Evolutionary conservation across 768 basidiomycete genomes (phyloP).

Genomic region (Rhodotorula babjevae): DNA sequence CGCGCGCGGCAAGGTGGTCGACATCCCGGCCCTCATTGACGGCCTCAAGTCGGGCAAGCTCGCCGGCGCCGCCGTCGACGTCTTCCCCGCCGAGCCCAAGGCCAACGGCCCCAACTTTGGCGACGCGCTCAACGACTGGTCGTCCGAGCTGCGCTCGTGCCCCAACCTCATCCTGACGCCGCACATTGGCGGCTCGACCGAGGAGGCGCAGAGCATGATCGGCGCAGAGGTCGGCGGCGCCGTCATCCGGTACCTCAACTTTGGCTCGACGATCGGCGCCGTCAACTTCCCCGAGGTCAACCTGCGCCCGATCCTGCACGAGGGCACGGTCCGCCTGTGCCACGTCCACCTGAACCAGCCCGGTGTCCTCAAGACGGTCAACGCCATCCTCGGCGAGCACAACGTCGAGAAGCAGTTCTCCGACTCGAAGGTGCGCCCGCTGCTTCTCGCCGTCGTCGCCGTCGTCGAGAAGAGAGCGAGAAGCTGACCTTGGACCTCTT

Average conservation of each 20-base stretch:
- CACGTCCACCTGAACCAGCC: slow-evolving; percentile 90
- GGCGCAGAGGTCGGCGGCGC: slow-evolving; percentile 88
- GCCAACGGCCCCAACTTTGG: slow-evolving; percentile 83
- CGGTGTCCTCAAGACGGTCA: slow-evolving; percentile 89
- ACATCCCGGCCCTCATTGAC: slow-evolving; percentile 81
- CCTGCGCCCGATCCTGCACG: slow-evolving; percentile 82
- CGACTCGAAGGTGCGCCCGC: slow-evolving; percentile 52
- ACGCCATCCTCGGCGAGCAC: slow-evolving; percentile 86
- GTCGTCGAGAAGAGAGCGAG: background rate
- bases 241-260: slow-evolving; percentile 81
- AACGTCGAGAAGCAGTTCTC: slow-evolving; percentile 99
- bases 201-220: slow-evolving; percentile 96
- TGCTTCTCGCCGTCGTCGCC: slow-evolving; percentile 25
- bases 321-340: slow-evolving; percentile 79
- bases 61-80: slow-evolving; percentile 86
- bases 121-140: slow-evolving; percentile 80
- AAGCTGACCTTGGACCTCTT: background rate
- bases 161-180: slow-evolving; percentile 95
- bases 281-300: slow-evolving; percentile 99
- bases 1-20: slow-evolving; percentile 89
- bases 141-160: slow-evolving; percentile 64
- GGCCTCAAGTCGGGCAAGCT: slow-evolving; percentile 80
- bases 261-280: slow-evolving; percentile 80
- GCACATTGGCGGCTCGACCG: slow-evolving; percentile 97
- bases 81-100: slow-evolving; percentile 88